phyloP scores from a whole-genome alignment of 1,284 basidiomycete species.

The Irpex rosettiformis region DNA sequence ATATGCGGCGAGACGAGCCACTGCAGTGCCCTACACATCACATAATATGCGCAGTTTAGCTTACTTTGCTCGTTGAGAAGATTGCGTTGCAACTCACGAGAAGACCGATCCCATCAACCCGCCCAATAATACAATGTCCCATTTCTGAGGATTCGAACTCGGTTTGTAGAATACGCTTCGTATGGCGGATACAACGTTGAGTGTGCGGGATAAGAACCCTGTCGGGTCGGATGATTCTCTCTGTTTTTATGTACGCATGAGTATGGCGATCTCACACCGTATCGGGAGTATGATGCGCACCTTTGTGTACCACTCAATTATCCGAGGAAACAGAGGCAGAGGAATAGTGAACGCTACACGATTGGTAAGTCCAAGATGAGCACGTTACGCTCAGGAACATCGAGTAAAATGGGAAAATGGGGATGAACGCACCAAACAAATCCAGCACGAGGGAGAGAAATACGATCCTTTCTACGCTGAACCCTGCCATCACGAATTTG shows the following conservation, averaged over 20 bases:
- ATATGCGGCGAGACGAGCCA: constrained; percentile 78
- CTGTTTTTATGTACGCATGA: constrained; percentile 22
- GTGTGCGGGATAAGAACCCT: constrained; percentile 69
- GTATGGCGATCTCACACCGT: no score
- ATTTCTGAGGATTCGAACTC: constrained; percentile 60
- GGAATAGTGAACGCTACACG: constrained; percentile 92
- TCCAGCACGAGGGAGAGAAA: constrained; percentile 83
- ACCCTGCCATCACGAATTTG: constrained; percentile 11
- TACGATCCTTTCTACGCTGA: constrained; percentile 70
- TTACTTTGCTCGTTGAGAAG: constrained; percentile 42
- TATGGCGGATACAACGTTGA: constrained; percentile 59
- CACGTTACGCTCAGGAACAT: constrained; percentile 2
- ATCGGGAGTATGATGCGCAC: constrained; percentile 35
- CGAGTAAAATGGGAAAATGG: background rate
- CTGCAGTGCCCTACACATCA: background rate
- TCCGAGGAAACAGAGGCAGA: constrained; percentile 85
- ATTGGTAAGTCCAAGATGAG: no score
- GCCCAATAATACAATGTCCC: constrained; percentile 83
- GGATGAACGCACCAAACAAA: constrained; percentile 60
- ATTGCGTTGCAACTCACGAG: constrained; percentile 79
- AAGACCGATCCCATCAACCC: constrained; percentile 89
- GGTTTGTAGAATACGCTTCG: constrained; percentile 62
- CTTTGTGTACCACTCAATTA: constrained; percentile 86
- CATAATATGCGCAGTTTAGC: constrained; percentile 76
- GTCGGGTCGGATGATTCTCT: constrained; percentile 65